Percentiles rank a stretch among this genome's conserved stretches.
Conservation (phyloP, 2,329 filamentous ascomycete species). For the Elsinoe arachidis region DNA sequence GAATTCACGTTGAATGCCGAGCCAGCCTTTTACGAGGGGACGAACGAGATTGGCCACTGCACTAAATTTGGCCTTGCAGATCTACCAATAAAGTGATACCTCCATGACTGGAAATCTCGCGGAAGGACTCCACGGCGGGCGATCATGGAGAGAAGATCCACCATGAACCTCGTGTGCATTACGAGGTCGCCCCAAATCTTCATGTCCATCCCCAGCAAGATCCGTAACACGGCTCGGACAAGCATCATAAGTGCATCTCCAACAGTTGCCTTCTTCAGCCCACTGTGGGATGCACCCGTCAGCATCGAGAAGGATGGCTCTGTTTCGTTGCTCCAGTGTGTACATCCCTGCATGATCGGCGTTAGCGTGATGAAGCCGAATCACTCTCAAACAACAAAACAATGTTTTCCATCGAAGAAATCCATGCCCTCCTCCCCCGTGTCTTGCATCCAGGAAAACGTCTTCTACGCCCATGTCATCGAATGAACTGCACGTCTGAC, state of each 20-base stretch:
- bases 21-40: background rate
- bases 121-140: background rate
- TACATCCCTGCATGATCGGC: constrained; percentile 1
- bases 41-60: constrained; percentile 1
- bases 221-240: background rate
- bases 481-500: constrained; percentile 1
- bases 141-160: no score
- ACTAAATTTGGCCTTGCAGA: constrained; percentile 9
- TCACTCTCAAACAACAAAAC: background rate
- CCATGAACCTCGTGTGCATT: background rate
- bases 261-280: no score
- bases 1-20: background rate
- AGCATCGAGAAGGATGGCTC: no score
- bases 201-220: background rate
- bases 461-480: background rate
- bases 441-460: background rate
- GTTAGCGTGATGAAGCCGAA: background rate
- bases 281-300: no score
- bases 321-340: background rate
- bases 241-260: background rate
- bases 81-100: constrained; percentile 11
- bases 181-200: background rate
- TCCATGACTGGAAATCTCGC: constrained; percentile 6
- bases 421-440: background rate
- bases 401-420: background rate